Evolutionary conservation across 352 stramenopile species (phyloP).

Genomic region (Phytopythium delawarense): DNA sequence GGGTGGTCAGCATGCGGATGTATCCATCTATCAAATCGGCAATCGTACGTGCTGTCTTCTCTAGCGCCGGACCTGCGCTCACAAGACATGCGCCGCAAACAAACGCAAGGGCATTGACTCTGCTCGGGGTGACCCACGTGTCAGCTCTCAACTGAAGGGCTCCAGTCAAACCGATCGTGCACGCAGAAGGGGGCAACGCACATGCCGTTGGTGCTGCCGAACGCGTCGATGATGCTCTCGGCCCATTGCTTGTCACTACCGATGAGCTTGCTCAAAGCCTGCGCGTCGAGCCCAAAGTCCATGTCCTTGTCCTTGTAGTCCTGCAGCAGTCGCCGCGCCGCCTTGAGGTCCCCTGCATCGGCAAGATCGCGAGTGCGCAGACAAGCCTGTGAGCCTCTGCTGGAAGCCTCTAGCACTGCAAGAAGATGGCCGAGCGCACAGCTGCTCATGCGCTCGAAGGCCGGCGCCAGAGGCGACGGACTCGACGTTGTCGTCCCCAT

Average conservation of each 20-base stretch:
- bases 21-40: neutral
- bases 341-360: slow-evolving; percentile 47
- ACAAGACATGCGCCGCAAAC: slow-evolving; percentile 53
- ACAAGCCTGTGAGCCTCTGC: neutral
- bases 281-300: slow-evolving; percentile 60
- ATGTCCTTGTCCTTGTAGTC: slow-evolving; percentile 78
- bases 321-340: slow-evolving; percentile 35
- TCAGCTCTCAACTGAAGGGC: neutral
- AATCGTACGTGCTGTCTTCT: slow-evolving; percentile 38
- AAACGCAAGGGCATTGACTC: slow-evolving; percentile 65
- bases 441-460: slow-evolving; percentile 50
- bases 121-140: slow-evolving; percentile 2
- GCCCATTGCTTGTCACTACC: slow-evolving; percentile 50
- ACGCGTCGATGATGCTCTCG: slow-evolving; percentile 49
- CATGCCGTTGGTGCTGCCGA: slow-evolving; percentile 59
- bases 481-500: slow-evolving; percentile 54
- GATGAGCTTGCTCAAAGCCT: slow-evolving; percentile 42
- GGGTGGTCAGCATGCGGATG: neutral
- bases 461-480: slow-evolving; percentile 26
- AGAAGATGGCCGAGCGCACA: slow-evolving; percentile 23
- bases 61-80: slow-evolving; percentile 31
- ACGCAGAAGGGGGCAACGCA: slow-evolving; percentile 18
- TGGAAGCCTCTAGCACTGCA: neutral
- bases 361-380: neutral
- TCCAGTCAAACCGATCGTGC: neutral